Base-by-base conservation (phyloP, 2,329 filamentous ascomycete species). In the Trichoderma cornu-damae region DNA sequence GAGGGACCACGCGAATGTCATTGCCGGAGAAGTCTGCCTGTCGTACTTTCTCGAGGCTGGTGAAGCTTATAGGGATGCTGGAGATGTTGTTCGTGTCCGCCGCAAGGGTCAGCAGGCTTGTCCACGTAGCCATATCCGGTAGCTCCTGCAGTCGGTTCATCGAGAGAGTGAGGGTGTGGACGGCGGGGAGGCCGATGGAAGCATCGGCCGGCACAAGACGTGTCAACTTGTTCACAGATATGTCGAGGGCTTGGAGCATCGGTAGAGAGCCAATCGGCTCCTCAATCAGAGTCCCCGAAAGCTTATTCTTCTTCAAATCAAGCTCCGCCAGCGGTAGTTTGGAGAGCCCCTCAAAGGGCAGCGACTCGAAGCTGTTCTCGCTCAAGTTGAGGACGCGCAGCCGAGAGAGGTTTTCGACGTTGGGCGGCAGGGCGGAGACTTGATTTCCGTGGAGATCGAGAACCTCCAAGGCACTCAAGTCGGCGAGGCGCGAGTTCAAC, bases 1-100 rank as follows among this genome's bases (percentile, higher is more conserved):
- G 80, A 28, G 94, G 89, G 6, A 99, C 71, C 11, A 82, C 77
- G 2, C 83, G 84, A 47, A 99, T 84, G 61, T 94, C 85, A 67
- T 99, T 99, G 63, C 87, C 85, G 0, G 88, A 89, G 62, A 97
- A 87, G 69, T 96, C 90, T 28, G 87, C 88, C 57, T 86, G 87
- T 49, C 85, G 86, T 12, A 97, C 72, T 57, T 83, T 85, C 34
- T 79, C 72, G 0, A 96, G 78, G 1, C 75, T 76, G 1, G 81
- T 77, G 62, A 97, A 89, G 0, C 90, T 90, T 28, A 83, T 77
- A 0, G 93, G 94, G n/a, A 97, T 78, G 3, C 79, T 75, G 2
- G 81, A 76, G 22, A 99, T 83, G 64, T 80, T 86, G 68, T 99
- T 99, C 64, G 95, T 89, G 49, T 93, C 89, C 0, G 87, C 87